Conservation (phyloP, 495 filamentous ascomycete genomes). For the Chaetomium tenue region DNA sequence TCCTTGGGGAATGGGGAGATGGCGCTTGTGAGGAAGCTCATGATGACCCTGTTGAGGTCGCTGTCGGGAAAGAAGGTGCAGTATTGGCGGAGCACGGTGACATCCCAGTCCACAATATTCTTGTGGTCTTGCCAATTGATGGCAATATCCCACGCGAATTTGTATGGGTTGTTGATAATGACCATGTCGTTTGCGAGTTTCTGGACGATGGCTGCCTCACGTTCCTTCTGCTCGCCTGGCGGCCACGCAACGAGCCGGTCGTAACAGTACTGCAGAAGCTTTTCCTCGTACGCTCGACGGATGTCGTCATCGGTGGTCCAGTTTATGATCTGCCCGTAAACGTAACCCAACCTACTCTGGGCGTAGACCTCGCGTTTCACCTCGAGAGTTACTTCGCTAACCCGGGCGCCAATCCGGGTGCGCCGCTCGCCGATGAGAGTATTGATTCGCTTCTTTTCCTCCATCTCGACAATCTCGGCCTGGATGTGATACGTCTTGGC, state of each 20-base stretch:
- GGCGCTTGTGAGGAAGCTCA: constrained; percentile 76
- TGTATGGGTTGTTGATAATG: constrained; percentile 89
- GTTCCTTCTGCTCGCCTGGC: constrained; percentile 56
- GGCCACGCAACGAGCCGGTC: constrained; percentile 70
- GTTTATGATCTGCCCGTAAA: constrained; percentile 80
- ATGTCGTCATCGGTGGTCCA: constrained; percentile 87
- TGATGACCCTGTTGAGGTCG: constrained; percentile 75
- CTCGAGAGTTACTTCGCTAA: constrained; percentile 77
- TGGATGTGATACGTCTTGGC: constrained; percentile 76
- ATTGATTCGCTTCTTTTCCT: constrained; percentile 90
- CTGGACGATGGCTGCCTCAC: constrained; percentile 66
- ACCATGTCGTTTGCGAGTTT: constrained; percentile 86
- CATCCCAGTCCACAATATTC: constrained; percentile 68
- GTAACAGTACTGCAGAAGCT: constrained; percentile 75
- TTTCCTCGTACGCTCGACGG: constrained; percentile 84
- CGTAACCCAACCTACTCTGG: constrained; percentile 64
- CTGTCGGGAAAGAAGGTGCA: constrained; percentile 79
- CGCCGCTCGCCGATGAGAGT: constrained; percentile 84
- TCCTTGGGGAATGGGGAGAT: constrained; percentile 74
- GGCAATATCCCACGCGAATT: constrained; percentile 83
- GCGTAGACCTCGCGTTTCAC: constrained; percentile 81
- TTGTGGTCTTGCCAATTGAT: constrained; percentile 86
- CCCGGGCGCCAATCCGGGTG: constrained; percentile 79
- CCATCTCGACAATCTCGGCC: constrained; percentile 78
- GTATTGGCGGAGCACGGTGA: constrained; percentile 71